These are phyloP conservation scores for Lactarius vividus DNA, from an alignment of 768 basidiomycete species.

Conservation along the genomic window DNA sequence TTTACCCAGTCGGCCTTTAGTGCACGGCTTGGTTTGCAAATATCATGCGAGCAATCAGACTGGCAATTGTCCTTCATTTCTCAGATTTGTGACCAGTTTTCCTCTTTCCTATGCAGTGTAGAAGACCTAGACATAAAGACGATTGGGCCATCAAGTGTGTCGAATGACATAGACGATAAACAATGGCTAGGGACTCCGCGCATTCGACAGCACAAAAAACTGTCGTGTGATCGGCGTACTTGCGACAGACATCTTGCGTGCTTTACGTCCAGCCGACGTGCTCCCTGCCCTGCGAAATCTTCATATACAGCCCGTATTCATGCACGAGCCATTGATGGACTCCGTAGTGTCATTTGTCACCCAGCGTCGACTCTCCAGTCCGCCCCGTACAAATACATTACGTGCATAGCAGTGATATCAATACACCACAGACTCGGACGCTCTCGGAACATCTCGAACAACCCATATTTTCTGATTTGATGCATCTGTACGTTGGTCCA, in stretches of 20 bases:
- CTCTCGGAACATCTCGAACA: background rate
- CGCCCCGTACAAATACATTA: background rate
- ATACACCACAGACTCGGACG: background rate
- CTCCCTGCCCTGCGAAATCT: background rate
- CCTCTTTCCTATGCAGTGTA: background rate
- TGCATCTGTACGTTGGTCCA: slow-evolving; percentile 3
- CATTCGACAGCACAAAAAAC: background rate
- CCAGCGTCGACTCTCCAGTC: background rate
- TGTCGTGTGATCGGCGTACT: background rate
- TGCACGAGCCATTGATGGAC: background rate
- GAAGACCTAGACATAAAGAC: background rate
- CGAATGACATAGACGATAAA: background rate
- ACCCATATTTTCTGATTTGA: slow-evolving; percentile 2
- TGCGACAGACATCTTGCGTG: background rate
- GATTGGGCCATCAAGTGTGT: background rate
- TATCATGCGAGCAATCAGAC: background rate
- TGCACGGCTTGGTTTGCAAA: background rate
- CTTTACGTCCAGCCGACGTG: background rate
- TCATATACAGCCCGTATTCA: background rate
- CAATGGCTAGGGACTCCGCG: background rate
- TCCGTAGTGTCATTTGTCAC: background rate
- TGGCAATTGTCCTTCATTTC: background rate
- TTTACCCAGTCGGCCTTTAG: too few relatives aligned
- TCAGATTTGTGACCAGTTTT: background rate
- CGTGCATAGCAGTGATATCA: too few relatives aligned